Evolutionary conservation across 768 basidiomycete genomes (phyloP).

Genomic region (Coprinopsis strossmayeri): DNA sequence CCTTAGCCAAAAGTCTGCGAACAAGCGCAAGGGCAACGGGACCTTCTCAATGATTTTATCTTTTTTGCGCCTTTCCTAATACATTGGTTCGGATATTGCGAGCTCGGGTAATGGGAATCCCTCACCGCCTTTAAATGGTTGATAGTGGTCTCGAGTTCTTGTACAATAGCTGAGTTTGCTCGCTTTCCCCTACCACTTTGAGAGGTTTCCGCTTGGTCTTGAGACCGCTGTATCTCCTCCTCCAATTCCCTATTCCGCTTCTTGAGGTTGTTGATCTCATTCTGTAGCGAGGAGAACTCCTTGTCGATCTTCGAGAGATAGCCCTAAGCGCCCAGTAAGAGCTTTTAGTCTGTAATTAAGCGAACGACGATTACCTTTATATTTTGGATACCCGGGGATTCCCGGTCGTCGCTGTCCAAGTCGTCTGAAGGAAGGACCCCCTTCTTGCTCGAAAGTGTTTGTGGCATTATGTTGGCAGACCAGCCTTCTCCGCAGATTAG

Average conservation of each 20-base stretch:
- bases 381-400: background rate
- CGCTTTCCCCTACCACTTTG: constrained; percentile 4
- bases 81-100: background rate
- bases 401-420: background rate
- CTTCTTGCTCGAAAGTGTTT: background rate
- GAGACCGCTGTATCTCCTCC: constrained; percentile 7
- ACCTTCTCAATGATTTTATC: constrained; percentile 21
- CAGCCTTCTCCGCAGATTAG: too few relatives aligned
- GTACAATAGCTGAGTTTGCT: constrained; percentile 3
- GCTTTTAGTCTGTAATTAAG: background rate
- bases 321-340: constrained; percentile 5
- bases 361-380: background rate
- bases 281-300: constrained; percentile 12
- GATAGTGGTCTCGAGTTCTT: constrained; percentile 9
- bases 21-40: background rate
- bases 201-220: constrained; percentile 1
- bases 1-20: background rate
- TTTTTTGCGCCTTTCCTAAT: constrained; percentile 17
- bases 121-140: constrained; percentile 16
- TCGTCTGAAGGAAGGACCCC: background rate
- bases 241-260: constrained; percentile 15
- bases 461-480: too few relatives aligned
- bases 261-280: constrained; percentile 12
- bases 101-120: background rate
- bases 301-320: constrained; percentile 13